Evolutionary conservation across 805 yeast genomes (phyloP), one percentile per base, ranked within the genome.

Genomic region (Wickerhamiella occidentalis): DNA sequence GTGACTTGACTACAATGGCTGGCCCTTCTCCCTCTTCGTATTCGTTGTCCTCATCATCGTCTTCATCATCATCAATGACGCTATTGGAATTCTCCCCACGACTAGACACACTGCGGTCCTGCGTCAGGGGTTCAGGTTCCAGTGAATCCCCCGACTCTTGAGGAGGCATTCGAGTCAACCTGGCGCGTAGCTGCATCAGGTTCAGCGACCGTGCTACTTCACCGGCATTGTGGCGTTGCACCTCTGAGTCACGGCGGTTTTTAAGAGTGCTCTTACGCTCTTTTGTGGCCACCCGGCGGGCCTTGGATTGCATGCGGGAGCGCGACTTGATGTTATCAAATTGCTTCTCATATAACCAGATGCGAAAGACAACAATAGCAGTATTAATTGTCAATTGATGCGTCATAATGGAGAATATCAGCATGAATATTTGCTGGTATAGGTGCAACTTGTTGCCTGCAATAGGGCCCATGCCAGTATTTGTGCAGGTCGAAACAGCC

Each of bases 381-480:
- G 94, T 78, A 62, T 92, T 94, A 48, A 94, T 85, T 61, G 82
- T 81, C 18, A 92, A 84, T 1, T 97, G 97, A 0, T 95, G 87
- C 3, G 94, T 76, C 18, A 86, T 56, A 54, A 78, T 70, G 25
- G 88, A 67, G 2, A 78, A 52, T 11, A 84, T 55, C 61, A 80
- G 85, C 2, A 90, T 64, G 8, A 75, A 69, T 13, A 87, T 74
- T 61, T 90, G 97, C 64, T 92, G 98, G 66, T 81, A 90, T 41
- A 83, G 62, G 0, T 72, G 65, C 50, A 88, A 55, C 0, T 69
- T 64, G 61, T 85, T 85, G 35, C 81, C 55, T 57, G 86, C 77
- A 21, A 85, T 70, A 0, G 96, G 82, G 61, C 86, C 87, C 49
- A 92, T 67, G 0, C 99, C 99, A 0, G 96, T 94, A 61, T 90